Evolutionary conservation across 1,139 yeast genomes (phyloP).

Genomic region (Zygoascus meyerae): DNA sequence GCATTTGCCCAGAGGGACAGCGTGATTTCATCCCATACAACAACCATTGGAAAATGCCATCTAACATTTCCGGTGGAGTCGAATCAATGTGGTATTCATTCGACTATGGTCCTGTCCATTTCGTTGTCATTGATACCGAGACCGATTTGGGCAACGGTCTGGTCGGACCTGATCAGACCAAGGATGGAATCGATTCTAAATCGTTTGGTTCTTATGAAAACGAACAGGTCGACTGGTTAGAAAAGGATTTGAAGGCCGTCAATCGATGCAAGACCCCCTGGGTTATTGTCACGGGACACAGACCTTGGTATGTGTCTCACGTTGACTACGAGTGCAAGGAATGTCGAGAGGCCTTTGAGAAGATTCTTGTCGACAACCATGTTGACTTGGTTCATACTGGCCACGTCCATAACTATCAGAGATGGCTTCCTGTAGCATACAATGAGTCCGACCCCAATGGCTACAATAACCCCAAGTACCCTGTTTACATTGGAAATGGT

Average conservation of each 20-base stretch:
- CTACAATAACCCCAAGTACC: conserved; percentile 27
- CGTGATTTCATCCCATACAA: conserved; percentile 25
- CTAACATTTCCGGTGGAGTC: conserved; percentile 15
- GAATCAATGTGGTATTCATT: conserved; percentile 31
- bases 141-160: conserved; percentile 26
- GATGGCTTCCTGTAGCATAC: conserved; percentile 24
- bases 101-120: conserved; percentile 31
- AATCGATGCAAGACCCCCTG: conserved; percentile 31
- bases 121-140: conserved; percentile 30
- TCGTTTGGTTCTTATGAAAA: conserved; percentile 28
- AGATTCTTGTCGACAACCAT: conserved; percentile 22
- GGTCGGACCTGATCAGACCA: conserved; percentile 23
- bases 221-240: conserved; percentile 35
- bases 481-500: conserved; percentile 31
- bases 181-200: conserved; percentile 22
- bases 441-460: conserved; percentile 26
- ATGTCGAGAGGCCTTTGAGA: conserved; percentile 30
- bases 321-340: conserved; percentile 21
- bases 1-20: conserved; percentile 26
- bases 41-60: conserved; percentile 27
- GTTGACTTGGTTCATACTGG: conserved; percentile 30
- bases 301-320: conserved; percentile 33
- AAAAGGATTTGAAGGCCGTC: conserved; percentile 39
- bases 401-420: conserved; percentile 30
- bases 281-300: conserved; percentile 34